Evolutionary conservation across 1,284 basidiomycete genomes (phyloP).

Genomic region (Tranzscheliella williamsii): DNA sequence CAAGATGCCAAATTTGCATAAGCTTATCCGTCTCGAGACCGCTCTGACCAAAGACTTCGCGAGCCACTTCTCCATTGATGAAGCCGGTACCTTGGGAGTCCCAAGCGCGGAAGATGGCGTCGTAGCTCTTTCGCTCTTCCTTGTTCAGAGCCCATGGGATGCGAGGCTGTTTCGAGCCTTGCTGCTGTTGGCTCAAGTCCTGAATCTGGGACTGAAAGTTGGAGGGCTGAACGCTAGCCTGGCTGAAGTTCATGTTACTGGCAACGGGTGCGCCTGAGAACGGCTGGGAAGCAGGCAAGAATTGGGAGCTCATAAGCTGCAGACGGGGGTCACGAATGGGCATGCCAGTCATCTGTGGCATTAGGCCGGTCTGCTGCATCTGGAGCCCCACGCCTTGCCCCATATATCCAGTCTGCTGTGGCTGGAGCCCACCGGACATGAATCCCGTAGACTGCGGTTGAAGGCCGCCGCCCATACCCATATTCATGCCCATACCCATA

Average conservation of each 20-base stretch:
- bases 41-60: constrained; percentile 93
- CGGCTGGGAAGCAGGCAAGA: constrained; percentile 57
- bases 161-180: constrained; percentile 73
- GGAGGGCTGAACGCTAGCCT: constrained; percentile 56
- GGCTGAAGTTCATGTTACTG: constrained; percentile 58
- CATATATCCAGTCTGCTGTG: constrained; percentile 46
- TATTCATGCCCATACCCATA: constrained; percentile 20
- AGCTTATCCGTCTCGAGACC: constrained; percentile 86
- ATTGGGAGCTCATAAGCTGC: constrained; percentile 59
- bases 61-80: constrained; percentile 81
- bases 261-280: constrained; percentile 56
- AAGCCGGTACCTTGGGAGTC: constrained; percentile 81
- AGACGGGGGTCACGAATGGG: constrained; percentile 56
- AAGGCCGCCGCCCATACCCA: constrained; percentile 21
- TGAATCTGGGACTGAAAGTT: constrained; percentile 58
- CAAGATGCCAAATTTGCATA: constrained; percentile 80
- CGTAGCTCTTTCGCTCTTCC: constrained; percentile 94
- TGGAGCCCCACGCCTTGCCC: constrained; percentile 32
- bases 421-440: constrained; percentile 37
- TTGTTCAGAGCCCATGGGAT: constrained; percentile 87
- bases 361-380: constrained; percentile 53
- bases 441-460: constrained; percentile 49
- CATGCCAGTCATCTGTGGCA: constrained; percentile 60
- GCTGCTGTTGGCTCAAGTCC: constrained; percentile 66
- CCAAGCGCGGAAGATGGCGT: constrained; percentile 96